These are phyloP conservation scores for Fagus sylvatica DNA, from an alignment of 306 rosid species.

Conservation along the genomic window DNA sequence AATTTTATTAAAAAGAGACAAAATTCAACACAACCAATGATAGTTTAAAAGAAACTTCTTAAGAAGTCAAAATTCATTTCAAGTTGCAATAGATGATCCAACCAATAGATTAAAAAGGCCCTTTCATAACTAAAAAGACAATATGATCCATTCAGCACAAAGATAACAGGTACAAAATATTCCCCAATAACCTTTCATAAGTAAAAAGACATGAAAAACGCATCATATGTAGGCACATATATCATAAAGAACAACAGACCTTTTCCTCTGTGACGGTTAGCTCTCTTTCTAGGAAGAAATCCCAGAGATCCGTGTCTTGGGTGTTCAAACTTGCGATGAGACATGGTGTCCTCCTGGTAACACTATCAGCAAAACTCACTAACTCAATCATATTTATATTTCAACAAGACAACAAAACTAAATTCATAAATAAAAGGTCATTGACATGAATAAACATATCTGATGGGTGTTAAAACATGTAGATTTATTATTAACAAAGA, in stretches of 20 bases:
- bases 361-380: constrained; percentile 15
- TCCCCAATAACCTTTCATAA: background rate
- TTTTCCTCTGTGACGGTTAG: constrained; percentile 59
- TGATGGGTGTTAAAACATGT: background rate
- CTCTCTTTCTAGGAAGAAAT: constrained; percentile 57
- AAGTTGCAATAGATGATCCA: background rate
- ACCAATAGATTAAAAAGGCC: background rate
- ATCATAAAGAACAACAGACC: constrained; percentile 12
- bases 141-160: background rate
- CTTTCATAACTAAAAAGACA: too few species aligned
- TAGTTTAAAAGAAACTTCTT: too few species aligned
- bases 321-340: constrained; percentile 60
- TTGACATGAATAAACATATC: background rate
- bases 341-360: constrained; percentile 31
- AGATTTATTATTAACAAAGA: too few species aligned
- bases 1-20: too few species aligned
- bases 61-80: background rate
- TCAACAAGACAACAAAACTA: background rate
- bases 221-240: background rate
- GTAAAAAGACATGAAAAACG: background rate
- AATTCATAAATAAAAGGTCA: background rate
- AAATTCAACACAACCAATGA: too few species aligned
- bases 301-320: constrained; percentile 62
- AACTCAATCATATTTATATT: background rate
- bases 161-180: background rate